A percentile compares a stretch with the other conserved stretches of the same genome.
Evolutionary conservation across 2,329 filamentous ascomycete species (phyloP).

Genomic region (Raffaelea ambrosiae): DNA sequence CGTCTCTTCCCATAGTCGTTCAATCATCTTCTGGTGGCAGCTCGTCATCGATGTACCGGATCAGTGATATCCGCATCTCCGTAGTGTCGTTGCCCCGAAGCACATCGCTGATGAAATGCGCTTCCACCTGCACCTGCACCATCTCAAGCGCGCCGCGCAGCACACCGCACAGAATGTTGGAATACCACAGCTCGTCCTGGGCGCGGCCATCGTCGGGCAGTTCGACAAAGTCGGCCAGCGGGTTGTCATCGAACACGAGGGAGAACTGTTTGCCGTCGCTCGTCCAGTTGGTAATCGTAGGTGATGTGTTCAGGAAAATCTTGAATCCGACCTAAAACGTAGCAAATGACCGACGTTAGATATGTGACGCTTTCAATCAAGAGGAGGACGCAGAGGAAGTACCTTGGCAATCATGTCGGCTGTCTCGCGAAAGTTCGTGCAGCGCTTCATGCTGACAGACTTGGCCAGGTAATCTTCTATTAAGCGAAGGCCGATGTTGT

Average conservation of each 20-base stretch:
- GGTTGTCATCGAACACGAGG: slow-evolving; percentile 93
- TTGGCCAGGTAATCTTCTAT: slow-evolving; percentile 98
- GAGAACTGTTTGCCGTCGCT: slow-evolving; percentile 95
- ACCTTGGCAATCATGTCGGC: slow-evolving; percentile 92
- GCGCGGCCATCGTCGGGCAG: slow-evolving; percentile 90
- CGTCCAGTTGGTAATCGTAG: slow-evolving; percentile 90
- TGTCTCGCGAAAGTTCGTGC: slow-evolving; percentile 88
- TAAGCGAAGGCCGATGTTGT: slow-evolving; percentile 91
- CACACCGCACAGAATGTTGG: slow-evolving; percentile 92
- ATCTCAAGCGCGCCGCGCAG: slow-evolving; percentile 88
- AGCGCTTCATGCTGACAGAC: slow-evolving; percentile 80
- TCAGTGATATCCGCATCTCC: slow-evolving; percentile 87
- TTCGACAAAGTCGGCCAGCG: slow-evolving; percentile 94
- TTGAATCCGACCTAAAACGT: slow-evolving; percentile 95
- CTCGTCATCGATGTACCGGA: slow-evolving; percentile 95
- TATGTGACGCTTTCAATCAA: no score
- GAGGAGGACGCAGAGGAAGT: no score
- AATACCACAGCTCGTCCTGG: slow-evolving; percentile 97
- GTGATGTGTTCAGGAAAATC: slow-evolving; percentile 96
- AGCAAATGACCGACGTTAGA: no score
- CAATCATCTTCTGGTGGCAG: slow-evolving; percentile 93
- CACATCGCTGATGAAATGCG: slow-evolving; percentile 90
- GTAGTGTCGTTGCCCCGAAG: slow-evolving; percentile 91
- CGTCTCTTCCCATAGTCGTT: no score
- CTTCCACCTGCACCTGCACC: slow-evolving; percentile 99